phyloP scores from a whole-genome alignment of 2,329 filamentous ascomycete genomes.

The Verticillium zaregamsianum region DNA sequence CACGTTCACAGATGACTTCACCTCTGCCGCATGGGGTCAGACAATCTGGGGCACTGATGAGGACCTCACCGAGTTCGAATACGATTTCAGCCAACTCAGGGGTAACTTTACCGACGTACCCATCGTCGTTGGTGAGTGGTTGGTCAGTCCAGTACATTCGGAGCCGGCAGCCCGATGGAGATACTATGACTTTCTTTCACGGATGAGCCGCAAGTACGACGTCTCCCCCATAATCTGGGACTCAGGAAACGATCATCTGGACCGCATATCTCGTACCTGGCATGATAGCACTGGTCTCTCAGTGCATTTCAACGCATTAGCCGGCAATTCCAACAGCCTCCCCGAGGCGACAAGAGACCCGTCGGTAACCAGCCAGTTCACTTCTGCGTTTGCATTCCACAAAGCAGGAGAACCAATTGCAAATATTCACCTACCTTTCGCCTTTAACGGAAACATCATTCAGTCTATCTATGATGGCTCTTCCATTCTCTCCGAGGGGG shows the following conservation, averaged over 20 bases:
- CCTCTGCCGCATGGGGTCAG: constrained; percentile 50
- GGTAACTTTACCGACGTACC: constrained; percentile 52
- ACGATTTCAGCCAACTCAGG: constrained; percentile 46
- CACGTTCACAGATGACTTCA: constrained; percentile 39
- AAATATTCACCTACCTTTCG: constrained; percentile 43
- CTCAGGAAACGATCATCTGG: constrained; percentile 51
- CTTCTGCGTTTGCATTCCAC: constrained; percentile 53
- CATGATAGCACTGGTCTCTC: constrained; percentile 42
- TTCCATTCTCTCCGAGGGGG: no score
- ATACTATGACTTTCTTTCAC: constrained; percentile 50
- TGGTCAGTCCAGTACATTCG: constrained; percentile 41
- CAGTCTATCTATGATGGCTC: constrained; percentile 12
- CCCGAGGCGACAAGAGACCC: constrained; percentile 47
- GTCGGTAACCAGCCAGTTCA: constrained; percentile 37
- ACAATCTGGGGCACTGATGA: constrained; percentile 55
- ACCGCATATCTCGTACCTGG: constrained; percentile 44
- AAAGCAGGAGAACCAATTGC: constrained; percentile 37
- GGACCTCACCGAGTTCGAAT: constrained; percentile 44
- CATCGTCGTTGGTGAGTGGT: constrained; percentile 51
- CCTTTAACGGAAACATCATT: constrained; percentile 50
- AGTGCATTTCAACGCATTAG: constrained; percentile 40
- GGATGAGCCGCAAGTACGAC: constrained; percentile 42
- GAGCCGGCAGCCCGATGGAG: constrained; percentile 55
- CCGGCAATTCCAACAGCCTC: constrained; percentile 40
- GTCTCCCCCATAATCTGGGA: constrained; percentile 54